phyloP scores from a whole-genome alignment of 176 grass and related monocot species.

The Otatea glauca region DNA sequence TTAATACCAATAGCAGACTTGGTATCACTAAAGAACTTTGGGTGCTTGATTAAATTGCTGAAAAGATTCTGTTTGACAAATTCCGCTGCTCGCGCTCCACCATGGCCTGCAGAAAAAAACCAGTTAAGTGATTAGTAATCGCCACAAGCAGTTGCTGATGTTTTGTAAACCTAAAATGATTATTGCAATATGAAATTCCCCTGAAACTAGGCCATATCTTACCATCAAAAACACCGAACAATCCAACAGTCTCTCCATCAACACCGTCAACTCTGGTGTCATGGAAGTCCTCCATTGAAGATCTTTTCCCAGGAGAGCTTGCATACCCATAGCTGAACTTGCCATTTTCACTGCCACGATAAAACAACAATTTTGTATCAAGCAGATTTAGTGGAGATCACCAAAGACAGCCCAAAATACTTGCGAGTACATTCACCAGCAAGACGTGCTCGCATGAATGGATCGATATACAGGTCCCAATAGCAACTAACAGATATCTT shows the following conservation, averaged over 20 bases:
- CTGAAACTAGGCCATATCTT: background rate
- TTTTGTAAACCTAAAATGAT: background rate
- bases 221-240: slow-evolving; percentile 94
- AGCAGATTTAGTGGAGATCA: background rate
- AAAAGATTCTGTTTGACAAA: slow-evolving; percentile 88
- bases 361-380: background rate
- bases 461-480: background rate
- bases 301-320: slow-evolving; percentile 74
- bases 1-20: slow-evolving; percentile 77
- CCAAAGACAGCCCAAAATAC: background rate
- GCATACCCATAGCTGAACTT: slow-evolving; percentile 90
- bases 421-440: background rate
- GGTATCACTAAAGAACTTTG: slow-evolving; percentile 83
- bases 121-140: background rate
- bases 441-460: background rate
- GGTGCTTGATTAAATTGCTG: slow-evolving; percentile 80
- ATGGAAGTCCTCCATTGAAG: no score
- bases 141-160: background rate
- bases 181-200: background rate
- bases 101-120: slow-evolving; percentile 60
- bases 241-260: slow-evolving; percentile 73
- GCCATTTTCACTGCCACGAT: slow-evolving; percentile 66
- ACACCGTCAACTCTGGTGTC: slow-evolving; percentile 81
- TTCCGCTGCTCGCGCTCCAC: slow-evolving; percentile 83
- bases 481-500: background rate